Conservation (phyloP, 208 protist genomes). For the Acanthamoeba triangularis region DNA sequence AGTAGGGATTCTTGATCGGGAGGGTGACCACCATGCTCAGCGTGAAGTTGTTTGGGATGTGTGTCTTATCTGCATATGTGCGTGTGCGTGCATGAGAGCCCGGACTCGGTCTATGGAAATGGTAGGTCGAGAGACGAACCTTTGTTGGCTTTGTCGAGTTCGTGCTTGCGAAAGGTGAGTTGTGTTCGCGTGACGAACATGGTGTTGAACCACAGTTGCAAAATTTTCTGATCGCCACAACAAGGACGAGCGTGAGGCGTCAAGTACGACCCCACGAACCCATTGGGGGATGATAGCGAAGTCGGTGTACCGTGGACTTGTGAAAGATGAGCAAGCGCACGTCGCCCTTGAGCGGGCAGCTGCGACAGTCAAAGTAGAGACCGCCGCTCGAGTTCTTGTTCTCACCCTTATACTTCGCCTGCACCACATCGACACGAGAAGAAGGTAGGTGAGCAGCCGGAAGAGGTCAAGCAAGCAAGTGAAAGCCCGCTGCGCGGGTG, state of each 20-base stretch:
- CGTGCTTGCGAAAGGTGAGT: slow-evolving; percentile 23
- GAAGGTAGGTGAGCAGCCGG: not conserved
- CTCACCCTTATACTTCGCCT: not conserved
- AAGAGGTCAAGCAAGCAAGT: not conserved
- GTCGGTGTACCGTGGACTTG: not conserved
- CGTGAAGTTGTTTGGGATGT: slow-evolving; percentile 25
- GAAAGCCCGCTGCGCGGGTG: not conserved
- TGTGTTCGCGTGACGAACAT: slow-evolving; percentile 48
- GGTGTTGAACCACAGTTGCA: slow-evolving; percentile 75
- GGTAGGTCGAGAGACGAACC: not conserved
- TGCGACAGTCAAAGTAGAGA: slow-evolving; percentile 59
- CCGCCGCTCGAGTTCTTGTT: slow-evolving; percentile 1
- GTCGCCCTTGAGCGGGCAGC: slow-evolving; percentile 56
- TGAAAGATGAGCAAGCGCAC: slow-evolving; percentile 52
- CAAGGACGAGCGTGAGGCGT: not conserved
- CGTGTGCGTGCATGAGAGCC: not conserved
- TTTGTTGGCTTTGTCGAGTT: slow-evolving; percentile 73
- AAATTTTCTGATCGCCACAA: not conserved
- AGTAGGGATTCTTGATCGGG: slow-evolving; percentile 56
- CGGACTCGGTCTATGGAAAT: not conserved
- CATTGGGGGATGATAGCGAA: not conserved
- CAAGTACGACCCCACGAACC: not conserved
- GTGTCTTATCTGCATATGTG: slow-evolving; percentile 13
- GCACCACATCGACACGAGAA: not conserved
- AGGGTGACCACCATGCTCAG: not conserved